Base-by-base conservation (phyloP, 2,329 filamentous ascomycete species). In the Aspergillus tanneri region DNA sequence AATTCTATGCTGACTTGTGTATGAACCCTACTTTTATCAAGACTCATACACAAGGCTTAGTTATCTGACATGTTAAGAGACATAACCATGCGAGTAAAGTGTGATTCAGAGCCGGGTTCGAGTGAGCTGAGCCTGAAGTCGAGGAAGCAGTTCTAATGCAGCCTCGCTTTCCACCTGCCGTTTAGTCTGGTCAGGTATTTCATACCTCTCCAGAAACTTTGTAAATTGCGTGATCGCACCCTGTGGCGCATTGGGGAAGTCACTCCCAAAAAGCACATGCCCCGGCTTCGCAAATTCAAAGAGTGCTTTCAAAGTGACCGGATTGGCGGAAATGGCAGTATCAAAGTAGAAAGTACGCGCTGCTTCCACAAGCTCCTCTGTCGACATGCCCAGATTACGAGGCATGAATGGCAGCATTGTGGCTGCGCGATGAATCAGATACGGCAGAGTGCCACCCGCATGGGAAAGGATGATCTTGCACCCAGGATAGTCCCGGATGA, bases 381-480 rank as follows among this genome's bases (percentile, higher is more conserved):
- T 37, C 1, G 56, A 56, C 4, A 40, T 53, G 5, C 50, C 34
- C 37, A 32, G 30, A 5, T n/a, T 8, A 6, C 30, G 11, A 5
- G 7, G 30, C 16, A 25, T 11, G 24, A 6, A 25, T 11, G 24
- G 24, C 24, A 25, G n/a, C 5, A 36, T 36, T 9, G 27, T 47
- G 8, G 68, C 63, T 0, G 61, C 47, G 0, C 74, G 67, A 2
- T 55, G 42, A 9, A 69, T 57, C 0, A 78, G 53, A 41, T 63
- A 74, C 0, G 75, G 73, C 8, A 77, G 57, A 0, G 72, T 71
- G 1, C 76, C 75, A 1, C 75, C 76, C 0, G 68, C 74, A 52
- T 77, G 74, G 2, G 69, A 69, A 3, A 78, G 64, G 46, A 78
- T 77, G 46, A 78, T 65, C 49, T 22, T 76, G 57, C 65, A 68